A percentile compares a stretch with the other conserved stretches of the same genome.
Evolutionary conservation across 2,329 filamentous ascomycete genomes (phyloP).

Genomic region (Xylaria sp.): DNA sequence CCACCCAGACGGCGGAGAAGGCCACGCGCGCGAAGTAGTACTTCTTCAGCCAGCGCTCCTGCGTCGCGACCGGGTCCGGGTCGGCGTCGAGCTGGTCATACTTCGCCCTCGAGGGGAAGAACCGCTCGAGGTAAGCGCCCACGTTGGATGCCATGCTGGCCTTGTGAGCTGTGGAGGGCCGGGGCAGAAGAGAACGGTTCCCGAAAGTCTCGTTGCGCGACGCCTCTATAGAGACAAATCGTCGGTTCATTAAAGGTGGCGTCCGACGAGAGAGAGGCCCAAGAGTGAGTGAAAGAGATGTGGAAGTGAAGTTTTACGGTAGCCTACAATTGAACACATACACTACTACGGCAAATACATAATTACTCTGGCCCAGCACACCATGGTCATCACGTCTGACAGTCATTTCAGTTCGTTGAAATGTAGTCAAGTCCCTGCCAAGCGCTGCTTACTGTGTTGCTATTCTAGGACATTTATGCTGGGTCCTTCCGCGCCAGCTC

Average conservation of each 20-base stretch:
- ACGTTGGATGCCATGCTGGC: slow-evolving; percentile 35
- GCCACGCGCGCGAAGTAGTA: slow-evolving; percentile 39
- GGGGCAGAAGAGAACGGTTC: slow-evolving; percentile 31
- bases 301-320: slow-evolving; percentile 2
- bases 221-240: slow-evolving; percentile 35
- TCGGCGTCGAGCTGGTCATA: slow-evolving; percentile 37
- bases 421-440: slow-evolving; percentile 22
- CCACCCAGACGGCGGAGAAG: slow-evolving; percentile 34
- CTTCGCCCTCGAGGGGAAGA: slow-evolving; percentile 27
- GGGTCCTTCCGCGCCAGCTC: slow-evolving; percentile 22
- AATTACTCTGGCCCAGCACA: neutral
- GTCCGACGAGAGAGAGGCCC: slow-evolving; percentile 9
- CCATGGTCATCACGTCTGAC: slow-evolving; percentile 24
- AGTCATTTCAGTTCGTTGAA: slow-evolving; percentile 21
- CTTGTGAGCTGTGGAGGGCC: slow-evolving; percentile 24
- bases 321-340: slow-evolving; percentile 3
- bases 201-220: slow-evolving; percentile 38
- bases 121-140: slow-evolving; percentile 35
- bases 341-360: neutral
- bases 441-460: slow-evolving; percentile 36
- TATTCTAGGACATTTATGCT: slow-evolving; percentile 31
- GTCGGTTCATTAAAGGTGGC: slow-evolving; percentile 37
- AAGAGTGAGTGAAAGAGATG: slow-evolving; percentile 14
- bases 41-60: slow-evolving; percentile 41
- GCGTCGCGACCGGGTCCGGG: slow-evolving; percentile 18